Percentiles rank a stretch among this genome's conserved stretches.
Evolutionary conservation across 257 asterid genomes (phyloP).

Genomic region (Rehmannia glutinosa): DNA sequence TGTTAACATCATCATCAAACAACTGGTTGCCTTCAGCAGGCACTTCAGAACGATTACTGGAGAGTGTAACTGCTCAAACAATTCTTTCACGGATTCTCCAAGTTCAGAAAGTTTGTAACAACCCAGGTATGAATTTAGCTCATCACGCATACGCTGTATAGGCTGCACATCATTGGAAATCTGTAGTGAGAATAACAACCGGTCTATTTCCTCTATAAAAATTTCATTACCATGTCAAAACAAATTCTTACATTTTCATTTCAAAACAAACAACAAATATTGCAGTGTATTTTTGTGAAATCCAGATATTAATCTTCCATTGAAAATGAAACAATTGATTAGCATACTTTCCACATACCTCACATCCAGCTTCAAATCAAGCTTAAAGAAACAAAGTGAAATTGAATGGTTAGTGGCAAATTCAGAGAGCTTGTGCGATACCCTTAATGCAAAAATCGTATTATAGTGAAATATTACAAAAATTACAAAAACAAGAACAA

Average conservation of each 20-base stretch:
- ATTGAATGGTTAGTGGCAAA: slow-evolving; percentile 51
- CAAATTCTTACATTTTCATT: neutral
- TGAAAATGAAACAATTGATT: neutral
- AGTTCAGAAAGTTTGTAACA: slow-evolving; percentile 41
- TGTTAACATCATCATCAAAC: slow-evolving; percentile 46
- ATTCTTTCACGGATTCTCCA: slow-evolving; percentile 44
- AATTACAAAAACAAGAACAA: too few species aligned
- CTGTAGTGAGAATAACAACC: neutral
- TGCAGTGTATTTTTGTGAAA: neutral
- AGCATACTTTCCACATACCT: slow-evolving; percentile 29
- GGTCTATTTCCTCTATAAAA: neutral
- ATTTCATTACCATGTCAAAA: too few species aligned
- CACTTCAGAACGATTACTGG: slow-evolving; percentile 45
- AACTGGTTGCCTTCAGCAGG: slow-evolving; percentile 45
- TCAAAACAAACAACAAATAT: too few species aligned
- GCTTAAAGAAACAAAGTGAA: slow-evolving; percentile 60
- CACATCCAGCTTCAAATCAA: slow-evolving; percentile 62
- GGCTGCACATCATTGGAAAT: slow-evolving; percentile 34
- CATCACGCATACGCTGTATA: slow-evolving; percentile 51
- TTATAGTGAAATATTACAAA: too few species aligned
- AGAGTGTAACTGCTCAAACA: slow-evolving; percentile 42
- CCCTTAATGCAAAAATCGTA: too few species aligned
- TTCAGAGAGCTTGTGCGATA: slow-evolving; percentile 54
- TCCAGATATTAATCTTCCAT: neutral
- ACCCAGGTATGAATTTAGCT: slow-evolving; percentile 44